Base-by-base conservation (phyloP, 768 basidiomycete genomes). In the Pholiota conissans region DNA sequence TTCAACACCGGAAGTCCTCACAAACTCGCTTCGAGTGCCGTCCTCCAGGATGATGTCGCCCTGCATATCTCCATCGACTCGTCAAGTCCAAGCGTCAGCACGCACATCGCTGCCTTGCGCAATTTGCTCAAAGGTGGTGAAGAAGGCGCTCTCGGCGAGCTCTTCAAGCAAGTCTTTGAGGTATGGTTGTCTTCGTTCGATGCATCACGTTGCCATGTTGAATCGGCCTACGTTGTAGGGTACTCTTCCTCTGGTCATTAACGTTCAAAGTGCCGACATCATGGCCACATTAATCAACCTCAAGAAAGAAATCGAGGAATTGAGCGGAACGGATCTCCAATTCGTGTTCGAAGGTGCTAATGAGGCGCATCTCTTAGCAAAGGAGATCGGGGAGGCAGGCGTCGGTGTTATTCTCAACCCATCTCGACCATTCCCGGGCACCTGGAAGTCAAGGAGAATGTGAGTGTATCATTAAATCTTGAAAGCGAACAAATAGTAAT, bases 351-450 rank as follows among this genome's bases (percentile, higher is more conserved):
- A 73, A 3, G 83, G 86, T 46, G 91, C 81, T 0, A 72, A 78
- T 2, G 90, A 93, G 65, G 87, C 86, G 0, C 86, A 89, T 67
- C 68, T 91, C 9, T 72, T 95, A 22, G 93, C 91, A 1, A 76
- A 83, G 52, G 81, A 92, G 60, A 79, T 95, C 26, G 88, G 84
- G 0, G 74, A 76, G 24, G 86, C 89, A 1, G 74, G 79, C 13
- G 75, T 93, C 40, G 90, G 91, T 22, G 83, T 95, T 29, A 83
- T 95, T 61, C 64, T 92, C 22, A 70, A 77, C 4, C 87, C 88
- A 1, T 75, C 85, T 2, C 74, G 89, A 34, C 81, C 89, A 6
- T 93, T 85, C 79, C 92, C 92, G 0, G 62, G 64, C 8, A 61
- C 68, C 6, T 95, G 92, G 92, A 85, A 89, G 62, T 72, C 76